Conservation (phyloP, 768 basidiomycete genomes). For the Lactarius vividus region DNA sequence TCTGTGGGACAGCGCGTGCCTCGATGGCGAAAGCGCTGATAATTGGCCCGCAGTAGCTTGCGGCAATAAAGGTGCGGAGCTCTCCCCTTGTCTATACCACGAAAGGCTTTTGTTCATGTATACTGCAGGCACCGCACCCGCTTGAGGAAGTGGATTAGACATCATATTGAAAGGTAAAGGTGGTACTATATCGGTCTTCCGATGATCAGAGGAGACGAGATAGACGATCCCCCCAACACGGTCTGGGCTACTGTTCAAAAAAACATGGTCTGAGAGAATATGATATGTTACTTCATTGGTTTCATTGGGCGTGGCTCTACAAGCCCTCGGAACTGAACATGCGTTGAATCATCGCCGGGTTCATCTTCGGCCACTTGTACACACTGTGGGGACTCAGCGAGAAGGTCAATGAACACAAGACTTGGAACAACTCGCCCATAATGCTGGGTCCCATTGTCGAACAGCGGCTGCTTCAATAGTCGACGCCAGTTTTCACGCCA, state of each 20-base stretch:
- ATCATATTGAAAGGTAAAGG: background rate
- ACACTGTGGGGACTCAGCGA: slow-evolving; percentile 1
- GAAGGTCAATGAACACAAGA: background rate
- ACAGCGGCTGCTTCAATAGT: slow-evolving; percentile 17
- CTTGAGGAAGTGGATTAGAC: background rate
- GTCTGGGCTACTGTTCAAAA: no score
- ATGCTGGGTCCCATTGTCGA: background rate
- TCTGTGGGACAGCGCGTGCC: slow-evolving; percentile 50
- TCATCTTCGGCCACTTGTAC: slow-evolving; percentile 28
- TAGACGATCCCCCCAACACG: background rate
- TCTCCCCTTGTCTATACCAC: background rate
- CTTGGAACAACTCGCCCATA: slow-evolving; percentile 11
- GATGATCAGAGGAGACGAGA: background rate
- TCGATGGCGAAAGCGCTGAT: slow-evolving; percentile 46
- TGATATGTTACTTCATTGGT: background rate
- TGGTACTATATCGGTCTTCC: background rate
- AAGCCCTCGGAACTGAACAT: slow-evolving; percentile 9
- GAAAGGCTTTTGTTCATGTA: background rate
- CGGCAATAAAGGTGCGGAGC: slow-evolving; percentile 48
- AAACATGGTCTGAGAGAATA: background rate
- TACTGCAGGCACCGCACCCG: slow-evolving; percentile 5
- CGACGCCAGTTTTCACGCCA: slow-evolving; percentile 28
- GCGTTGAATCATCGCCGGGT: slow-evolving; percentile 24
- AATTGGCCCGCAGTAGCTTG: slow-evolving; percentile 53
- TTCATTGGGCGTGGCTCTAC: no score